phyloP scores from a whole-genome alignment of 2,329 filamentous ascomycete genomes.

The Cladophialophora immunda region DNA sequence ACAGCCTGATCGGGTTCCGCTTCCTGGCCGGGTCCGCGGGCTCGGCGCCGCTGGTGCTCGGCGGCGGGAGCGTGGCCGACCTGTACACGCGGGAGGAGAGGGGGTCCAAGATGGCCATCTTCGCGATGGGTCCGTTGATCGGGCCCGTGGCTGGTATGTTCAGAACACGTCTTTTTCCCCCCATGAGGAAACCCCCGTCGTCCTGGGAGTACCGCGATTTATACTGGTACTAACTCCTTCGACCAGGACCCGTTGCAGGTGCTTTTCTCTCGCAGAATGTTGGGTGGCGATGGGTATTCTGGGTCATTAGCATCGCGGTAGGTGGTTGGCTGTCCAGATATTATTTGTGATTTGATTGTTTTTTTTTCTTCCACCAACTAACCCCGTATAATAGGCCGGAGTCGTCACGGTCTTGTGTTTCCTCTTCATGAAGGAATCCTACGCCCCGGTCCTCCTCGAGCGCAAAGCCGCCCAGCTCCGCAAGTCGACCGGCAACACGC shows the following conservation, averaged over 20 bases:
- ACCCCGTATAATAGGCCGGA: neutral
- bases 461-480: constrained; percentile 59
- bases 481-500: constrained; percentile 42
- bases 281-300: constrained; percentile 48
- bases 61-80: constrained; percentile 51
- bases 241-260: constrained; percentile 61
- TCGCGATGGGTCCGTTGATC: constrained; percentile 37
- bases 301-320: constrained; percentile 70
- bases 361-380: neutral
- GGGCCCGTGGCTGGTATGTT: constrained; percentile 54
- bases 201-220: no score
- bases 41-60: constrained; percentile 62
- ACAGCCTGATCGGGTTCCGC: constrained; percentile 65
- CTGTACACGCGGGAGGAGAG: constrained; percentile 37
- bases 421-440: constrained; percentile 67
- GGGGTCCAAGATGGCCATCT: constrained; percentile 39
- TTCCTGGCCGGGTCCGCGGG: constrained; percentile 68
- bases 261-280: constrained; percentile 63
- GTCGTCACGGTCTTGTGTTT: constrained; percentile 65
- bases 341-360: neutral
- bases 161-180: no score
- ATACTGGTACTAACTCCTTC: neutral
- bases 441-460: constrained; percentile 66
- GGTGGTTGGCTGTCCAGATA: neutral
- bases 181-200: no score